Conservation (phyloP, 345 rosid species). For the Jatropha curcas region DNA sequence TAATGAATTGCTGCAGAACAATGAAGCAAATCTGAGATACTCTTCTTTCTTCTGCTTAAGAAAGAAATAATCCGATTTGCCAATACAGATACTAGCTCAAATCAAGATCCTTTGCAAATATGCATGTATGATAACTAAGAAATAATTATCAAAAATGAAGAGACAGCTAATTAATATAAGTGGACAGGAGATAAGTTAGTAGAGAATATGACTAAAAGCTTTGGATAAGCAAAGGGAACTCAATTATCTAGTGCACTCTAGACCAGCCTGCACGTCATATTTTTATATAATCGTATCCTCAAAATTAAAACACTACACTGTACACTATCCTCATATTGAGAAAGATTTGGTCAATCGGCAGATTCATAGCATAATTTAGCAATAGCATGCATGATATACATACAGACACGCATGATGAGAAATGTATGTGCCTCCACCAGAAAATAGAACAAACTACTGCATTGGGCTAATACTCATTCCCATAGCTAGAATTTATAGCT, state of each 20-base stretch:
- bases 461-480: neutral
- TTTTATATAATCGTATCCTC: neutral
- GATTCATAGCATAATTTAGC: neutral
- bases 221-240: neutral
- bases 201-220: neutral
- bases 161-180: neutral
- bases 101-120: slow-evolving; percentile 4
- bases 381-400: neutral
- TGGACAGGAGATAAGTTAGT: neutral
- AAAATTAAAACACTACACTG: neutral
- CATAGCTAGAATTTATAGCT: neutral
- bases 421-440: neutral
- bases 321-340: neutral
- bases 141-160: neutral
- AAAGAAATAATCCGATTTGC: neutral
- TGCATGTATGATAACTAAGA: neutral
- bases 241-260: neutral
- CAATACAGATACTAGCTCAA: neutral
- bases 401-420: neutral
- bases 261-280: neutral
- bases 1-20: neutral
- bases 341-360: neutral
- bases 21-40: neutral
- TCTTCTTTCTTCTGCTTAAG: neutral
- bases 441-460: neutral